A percentile compares a stretch with the other conserved stretches of the same genome.
These are phyloP conservation scores for Thelonectria discophora DNA, from an alignment of 2,329 filamentous ascomycete genomes.

Conservation along the genomic window DNA sequence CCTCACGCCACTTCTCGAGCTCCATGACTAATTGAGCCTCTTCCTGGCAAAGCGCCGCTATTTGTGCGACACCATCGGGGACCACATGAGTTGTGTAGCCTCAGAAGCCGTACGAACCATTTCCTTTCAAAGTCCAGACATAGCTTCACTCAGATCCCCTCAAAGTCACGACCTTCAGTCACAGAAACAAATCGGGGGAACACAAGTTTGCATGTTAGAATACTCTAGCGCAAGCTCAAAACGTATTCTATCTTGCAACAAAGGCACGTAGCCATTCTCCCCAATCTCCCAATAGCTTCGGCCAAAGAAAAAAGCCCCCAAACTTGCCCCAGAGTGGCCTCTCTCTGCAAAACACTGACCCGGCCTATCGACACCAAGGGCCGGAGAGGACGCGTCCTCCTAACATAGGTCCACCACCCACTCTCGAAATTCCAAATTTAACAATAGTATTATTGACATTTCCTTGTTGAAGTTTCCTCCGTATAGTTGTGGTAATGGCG, in stretches of 20 bases:
- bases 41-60: not conserved
- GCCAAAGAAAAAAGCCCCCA: constrained; percentile 19
- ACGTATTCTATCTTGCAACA: constrained; percentile 15
- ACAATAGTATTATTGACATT: constrained; percentile 13
- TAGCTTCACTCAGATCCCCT: too few species aligned
- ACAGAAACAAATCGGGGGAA: not conserved
- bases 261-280: constrained; percentile 2
- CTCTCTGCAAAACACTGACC: constrained; percentile 20
- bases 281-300: constrained; percentile 17
- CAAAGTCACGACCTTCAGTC: too few species aligned
- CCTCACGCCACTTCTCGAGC: not conserved
- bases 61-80: not conserved
- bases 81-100: too few species aligned
- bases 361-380: constrained; percentile 23
- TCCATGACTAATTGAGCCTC: not conserved
- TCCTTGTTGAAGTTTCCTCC: constrained; percentile 8
- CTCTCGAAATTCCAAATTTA: constrained; percentile 22
- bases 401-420: constrained; percentile 10
- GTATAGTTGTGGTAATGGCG: constrained; percentile 3
- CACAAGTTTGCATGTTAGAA: not conserved
- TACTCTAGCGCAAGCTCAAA: constrained; percentile 9
- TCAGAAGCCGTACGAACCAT: too few species aligned
- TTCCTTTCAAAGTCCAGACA: too few species aligned
- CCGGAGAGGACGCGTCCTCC: constrained; percentile 8
- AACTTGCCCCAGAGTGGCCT: constrained; percentile 18